These are phyloP conservation scores for Acanthamoeba castellanii DNA, from an alignment of 208 protist species.

Conservation along the genomic window DNA sequence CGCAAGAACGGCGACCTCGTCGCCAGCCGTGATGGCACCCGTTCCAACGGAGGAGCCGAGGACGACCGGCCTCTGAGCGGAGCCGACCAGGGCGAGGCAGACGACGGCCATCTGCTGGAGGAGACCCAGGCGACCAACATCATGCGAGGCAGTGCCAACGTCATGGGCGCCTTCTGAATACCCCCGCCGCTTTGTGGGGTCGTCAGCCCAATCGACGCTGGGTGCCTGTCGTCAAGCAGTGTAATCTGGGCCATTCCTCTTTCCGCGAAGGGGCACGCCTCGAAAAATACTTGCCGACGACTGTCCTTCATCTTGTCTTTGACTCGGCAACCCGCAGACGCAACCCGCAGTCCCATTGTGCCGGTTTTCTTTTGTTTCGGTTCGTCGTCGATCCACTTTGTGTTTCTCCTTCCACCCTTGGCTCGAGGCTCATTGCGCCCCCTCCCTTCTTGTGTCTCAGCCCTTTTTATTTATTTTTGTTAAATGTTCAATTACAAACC, in stretches of 20 bases:
- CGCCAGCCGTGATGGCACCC: background rate
- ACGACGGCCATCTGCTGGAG: background rate
- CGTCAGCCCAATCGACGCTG: no score
- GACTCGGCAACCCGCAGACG: no score
- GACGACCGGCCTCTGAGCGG: background rate
- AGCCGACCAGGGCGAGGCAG: background rate
- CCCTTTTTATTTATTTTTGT: background rate
- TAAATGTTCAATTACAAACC: conserved; percentile 34
- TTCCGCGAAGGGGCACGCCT: no score
- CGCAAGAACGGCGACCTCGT: background rate
- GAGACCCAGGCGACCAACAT: background rate
- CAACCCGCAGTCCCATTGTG: no score
- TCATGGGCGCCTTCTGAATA: background rate
- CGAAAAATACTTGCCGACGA: no score
- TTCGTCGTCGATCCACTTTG: no score
- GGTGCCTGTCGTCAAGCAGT: no score
- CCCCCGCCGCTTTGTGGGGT: no score
- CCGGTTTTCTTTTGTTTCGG: no score
- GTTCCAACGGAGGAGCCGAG: background rate
- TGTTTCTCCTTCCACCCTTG: background rate
- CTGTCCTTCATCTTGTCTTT: no score
- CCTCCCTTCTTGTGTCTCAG: background rate
- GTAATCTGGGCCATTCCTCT: no score
- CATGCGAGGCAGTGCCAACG: background rate
- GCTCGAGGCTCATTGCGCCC: background rate